Percentiles rank a stretch among this genome's conserved stretches.
Conservation (phyloP, 257 asterid genomes). For the Striga asiatica region DNA sequence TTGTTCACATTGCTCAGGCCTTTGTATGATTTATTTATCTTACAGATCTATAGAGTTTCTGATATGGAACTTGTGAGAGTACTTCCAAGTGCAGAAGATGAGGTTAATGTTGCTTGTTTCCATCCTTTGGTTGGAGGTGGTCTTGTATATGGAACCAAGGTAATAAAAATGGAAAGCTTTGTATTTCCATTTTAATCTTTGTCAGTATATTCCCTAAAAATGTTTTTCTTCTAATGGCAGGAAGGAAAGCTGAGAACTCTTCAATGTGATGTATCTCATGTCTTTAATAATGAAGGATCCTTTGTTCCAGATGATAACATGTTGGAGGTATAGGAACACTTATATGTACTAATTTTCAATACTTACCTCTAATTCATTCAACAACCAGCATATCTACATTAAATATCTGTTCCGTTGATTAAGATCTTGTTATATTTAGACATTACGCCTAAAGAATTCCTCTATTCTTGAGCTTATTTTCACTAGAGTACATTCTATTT, state of each 20-base stretch:
- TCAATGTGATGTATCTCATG: conserved; percentile 49
- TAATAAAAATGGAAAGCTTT: conserved; percentile 6
- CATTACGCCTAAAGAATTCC: too few relatives aligned
- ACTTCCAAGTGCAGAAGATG: conserved; percentile 97
- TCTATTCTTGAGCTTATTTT: too few relatives aligned
- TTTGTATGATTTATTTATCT: conserved; percentile 1
- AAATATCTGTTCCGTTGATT: too few relatives aligned
- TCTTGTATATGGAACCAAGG: conserved; percentile 97
- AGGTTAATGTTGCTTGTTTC: conserved; percentile 96
- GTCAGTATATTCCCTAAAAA: background rate
- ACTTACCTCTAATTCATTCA: background rate
- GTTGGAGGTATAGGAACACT: conserved; percentile 54
- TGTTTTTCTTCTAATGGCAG: conserved; percentile 28
- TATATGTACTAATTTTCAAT: background rate
- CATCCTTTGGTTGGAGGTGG: conserved; percentile 96
- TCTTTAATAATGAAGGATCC: conserved; percentile 34
- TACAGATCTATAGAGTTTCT: conserved; percentile 78
- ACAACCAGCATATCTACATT: background rate
- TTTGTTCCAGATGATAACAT: conserved; percentile 47
- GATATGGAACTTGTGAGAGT: conserved; percentile 97
- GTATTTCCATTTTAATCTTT: background rate
- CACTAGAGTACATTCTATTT: too few relatives aligned
- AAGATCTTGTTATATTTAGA: too few relatives aligned
- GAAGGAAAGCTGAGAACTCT: conserved; percentile 97
- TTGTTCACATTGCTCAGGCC: conserved; percentile 8